These are phyloP conservation scores for Lolium rigidum DNA, from an alignment of 176 grass and related monocot species.

Conservation along the genomic window DNA sequence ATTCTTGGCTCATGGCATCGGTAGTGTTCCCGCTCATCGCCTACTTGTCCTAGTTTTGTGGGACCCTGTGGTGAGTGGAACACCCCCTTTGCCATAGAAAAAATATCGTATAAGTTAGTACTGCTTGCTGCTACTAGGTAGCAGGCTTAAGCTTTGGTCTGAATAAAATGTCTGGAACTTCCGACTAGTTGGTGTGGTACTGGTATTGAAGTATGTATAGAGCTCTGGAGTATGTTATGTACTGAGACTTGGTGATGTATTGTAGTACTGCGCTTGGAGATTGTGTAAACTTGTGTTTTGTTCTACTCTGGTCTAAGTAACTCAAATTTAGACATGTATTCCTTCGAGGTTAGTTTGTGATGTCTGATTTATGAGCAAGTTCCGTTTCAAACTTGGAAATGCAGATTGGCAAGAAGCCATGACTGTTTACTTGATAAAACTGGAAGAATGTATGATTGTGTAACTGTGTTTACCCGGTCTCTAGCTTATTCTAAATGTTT, in stretches of 20 bases:
- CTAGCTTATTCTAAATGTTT: too few species aligned
- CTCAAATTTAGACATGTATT: not conserved
- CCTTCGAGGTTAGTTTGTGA: not conserved
- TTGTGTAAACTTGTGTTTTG: not conserved
- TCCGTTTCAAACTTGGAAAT: not conserved
- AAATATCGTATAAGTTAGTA: not conserved
- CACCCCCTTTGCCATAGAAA: slow-evolving; percentile 5
- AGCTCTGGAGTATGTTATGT: slow-evolving; percentile 2
- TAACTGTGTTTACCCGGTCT: too few species aligned
- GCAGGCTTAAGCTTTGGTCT: slow-evolving; percentile 5
- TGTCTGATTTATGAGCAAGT: not conserved
- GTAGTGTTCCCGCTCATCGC: slow-evolving; percentile 27
- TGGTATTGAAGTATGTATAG: not conserved
- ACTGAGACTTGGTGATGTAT: not conserved
- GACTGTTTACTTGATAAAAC: not conserved
- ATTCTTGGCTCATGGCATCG: slow-evolving; percentile 88
- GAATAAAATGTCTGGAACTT: slow-evolving; percentile 50
- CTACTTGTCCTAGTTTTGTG: slow-evolving; percentile 46
- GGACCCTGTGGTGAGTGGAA: slow-evolving; percentile 39
- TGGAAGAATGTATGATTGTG: not conserved
- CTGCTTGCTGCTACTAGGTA: slow-evolving; percentile 23
- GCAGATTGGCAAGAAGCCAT: not conserved
- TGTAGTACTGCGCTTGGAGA: slow-evolving; percentile 2
- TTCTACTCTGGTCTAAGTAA: not conserved
- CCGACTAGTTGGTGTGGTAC: not conserved